Percentiles rank a stretch among this genome's conserved stretches.
Evolutionary conservation across 1,284 basidiomycete species (phyloP).

Genomic region (Malassezia sympodialis): DNA sequence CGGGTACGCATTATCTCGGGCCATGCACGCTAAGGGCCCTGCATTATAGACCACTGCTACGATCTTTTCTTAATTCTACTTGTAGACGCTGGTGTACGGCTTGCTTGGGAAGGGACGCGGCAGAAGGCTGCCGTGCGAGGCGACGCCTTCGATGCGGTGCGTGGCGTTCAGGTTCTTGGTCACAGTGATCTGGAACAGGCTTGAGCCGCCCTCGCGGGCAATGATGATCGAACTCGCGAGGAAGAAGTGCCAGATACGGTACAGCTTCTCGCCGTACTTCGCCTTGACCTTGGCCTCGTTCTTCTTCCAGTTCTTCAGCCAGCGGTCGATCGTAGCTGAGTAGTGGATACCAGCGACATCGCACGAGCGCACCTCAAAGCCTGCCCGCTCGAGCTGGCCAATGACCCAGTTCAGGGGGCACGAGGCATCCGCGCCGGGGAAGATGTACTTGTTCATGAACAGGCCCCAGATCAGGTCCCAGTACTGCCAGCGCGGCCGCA

Average conservation of each 20-base stretch:
- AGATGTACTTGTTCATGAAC: constrained; percentile 55
- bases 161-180: constrained; percentile 80
- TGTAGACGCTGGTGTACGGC: constrained; percentile 34
- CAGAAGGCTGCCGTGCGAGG: constrained; percentile 38
- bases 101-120: constrained; percentile 30
- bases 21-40: neutral
- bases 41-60: neutral
- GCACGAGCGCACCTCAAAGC: constrained; percentile 91
- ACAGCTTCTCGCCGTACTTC: constrained; percentile 72
- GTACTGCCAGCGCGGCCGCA: constrained; percentile 88
- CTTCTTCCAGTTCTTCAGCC: constrained; percentile 48
- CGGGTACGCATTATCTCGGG: constrained; percentile 10
- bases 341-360: constrained; percentile 74
- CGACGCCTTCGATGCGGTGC: constrained; percentile 58
- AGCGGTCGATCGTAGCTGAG: constrained; percentile 71
- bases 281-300: constrained; percentile 71
- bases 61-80: constrained; percentile 13
- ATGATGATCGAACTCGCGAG: constrained; percentile 40
- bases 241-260: constrained; percentile 48
- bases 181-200: constrained; percentile 59
- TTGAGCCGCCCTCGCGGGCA: constrained; percentile 46
- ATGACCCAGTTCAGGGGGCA: constrained; percentile 94
- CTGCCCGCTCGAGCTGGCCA: constrained; percentile 65
- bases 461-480: constrained; percentile 88
- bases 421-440: constrained; percentile 78